Conservation (phyloP, 768 basidiomycete species). For the Melanogaster broomeanus region DNA sequence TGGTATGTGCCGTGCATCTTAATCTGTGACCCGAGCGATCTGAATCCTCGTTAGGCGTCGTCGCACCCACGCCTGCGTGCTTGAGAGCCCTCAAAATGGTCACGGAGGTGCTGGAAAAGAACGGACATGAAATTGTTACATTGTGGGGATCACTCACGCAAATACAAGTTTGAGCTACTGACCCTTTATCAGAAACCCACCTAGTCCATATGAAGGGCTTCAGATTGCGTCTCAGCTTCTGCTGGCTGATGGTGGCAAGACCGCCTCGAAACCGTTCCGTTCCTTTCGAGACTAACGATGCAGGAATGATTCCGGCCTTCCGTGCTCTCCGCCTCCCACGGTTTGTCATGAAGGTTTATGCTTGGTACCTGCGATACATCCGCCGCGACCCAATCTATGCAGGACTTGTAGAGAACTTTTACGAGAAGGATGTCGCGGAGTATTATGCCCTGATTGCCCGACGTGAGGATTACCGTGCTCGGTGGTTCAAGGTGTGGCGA, state of each 20-base stretch:
- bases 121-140: constrained; percentile 53
- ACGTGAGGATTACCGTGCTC: constrained; percentile 43
- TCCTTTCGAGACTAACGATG: constrained; percentile 49
- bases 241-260: constrained; percentile 51
- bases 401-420: constrained; percentile 48
- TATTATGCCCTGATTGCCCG: constrained; percentile 49
- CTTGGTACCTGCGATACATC: constrained; percentile 54
- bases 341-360: constrained; percentile 47
- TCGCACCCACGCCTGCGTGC: constrained; percentile 61
- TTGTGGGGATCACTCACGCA: constrained; percentile 41
- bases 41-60: constrained; percentile 46
- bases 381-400: constrained; percentile 55
- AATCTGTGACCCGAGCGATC: not conserved
- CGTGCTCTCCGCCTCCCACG: constrained; percentile 46
- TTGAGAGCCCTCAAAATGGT: constrained; percentile 52
- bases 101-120: constrained; percentile 40
- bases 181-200: constrained; percentile 18
- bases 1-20: constrained; percentile 33
- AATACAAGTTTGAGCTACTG: not conserved
- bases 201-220: constrained; percentile 55
- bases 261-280: constrained; percentile 34
- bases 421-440: constrained; percentile 51
- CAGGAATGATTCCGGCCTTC: constrained; percentile 43
- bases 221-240: constrained; percentile 53
- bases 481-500: constrained; percentile 41